Percentiles rank a stretch among this genome's conserved stretches.
Evolutionary conservation across 352 stramenopile species (phyloP).

Genomic region (Phytophthora idaei): DNA sequence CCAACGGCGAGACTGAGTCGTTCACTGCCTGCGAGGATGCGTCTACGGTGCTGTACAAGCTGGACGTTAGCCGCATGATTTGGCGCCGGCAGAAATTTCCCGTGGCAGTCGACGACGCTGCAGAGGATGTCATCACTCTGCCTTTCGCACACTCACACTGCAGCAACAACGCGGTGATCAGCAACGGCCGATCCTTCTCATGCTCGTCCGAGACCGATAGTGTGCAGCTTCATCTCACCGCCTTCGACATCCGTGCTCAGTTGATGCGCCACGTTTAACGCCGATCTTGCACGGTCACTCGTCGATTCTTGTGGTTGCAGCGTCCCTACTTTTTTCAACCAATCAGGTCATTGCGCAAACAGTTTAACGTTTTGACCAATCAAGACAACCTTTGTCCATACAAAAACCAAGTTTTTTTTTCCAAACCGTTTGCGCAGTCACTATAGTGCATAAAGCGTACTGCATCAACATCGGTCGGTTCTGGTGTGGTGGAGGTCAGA

Average conservation of each 20-base stretch:
- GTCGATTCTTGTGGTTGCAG: conserved; percentile 36
- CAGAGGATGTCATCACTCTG: conserved; percentile 7
- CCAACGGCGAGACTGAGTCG: conserved; percentile 48
- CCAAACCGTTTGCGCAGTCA: conserved; percentile 34
- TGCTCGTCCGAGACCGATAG: conserved; percentile 27
- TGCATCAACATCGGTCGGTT: conserved; percentile 19
- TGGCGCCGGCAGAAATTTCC: conserved; percentile 55
- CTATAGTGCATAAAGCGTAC: background rate
- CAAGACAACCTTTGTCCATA: background rate
- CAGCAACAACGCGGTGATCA: conserved; percentile 44
- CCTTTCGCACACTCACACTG: conserved; percentile 36
- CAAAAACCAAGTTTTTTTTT: conserved; percentile 5
- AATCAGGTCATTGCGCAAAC: conserved; percentile 26
- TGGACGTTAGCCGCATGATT: conserved; percentile 72
- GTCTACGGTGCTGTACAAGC: conserved; percentile 51
- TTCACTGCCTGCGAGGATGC: conserved; percentile 37
- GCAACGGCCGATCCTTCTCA: conserved; percentile 19
- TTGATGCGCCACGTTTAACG: conserved; percentile 7
- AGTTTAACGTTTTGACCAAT: conserved; percentile 8
- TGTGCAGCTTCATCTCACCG: conserved; percentile 41
- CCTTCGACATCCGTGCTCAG: conserved; percentile 26
- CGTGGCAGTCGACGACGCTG: conserved; percentile 8
- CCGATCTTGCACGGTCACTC: conserved; percentile 8
- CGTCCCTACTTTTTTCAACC: conserved; percentile 23
- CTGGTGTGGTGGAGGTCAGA: conserved; percentile 34